These are phyloP conservation scores for Crithidia acanthocephali DNA, from an alignment of 208 protist genomes.

Conservation along the genomic window DNA sequence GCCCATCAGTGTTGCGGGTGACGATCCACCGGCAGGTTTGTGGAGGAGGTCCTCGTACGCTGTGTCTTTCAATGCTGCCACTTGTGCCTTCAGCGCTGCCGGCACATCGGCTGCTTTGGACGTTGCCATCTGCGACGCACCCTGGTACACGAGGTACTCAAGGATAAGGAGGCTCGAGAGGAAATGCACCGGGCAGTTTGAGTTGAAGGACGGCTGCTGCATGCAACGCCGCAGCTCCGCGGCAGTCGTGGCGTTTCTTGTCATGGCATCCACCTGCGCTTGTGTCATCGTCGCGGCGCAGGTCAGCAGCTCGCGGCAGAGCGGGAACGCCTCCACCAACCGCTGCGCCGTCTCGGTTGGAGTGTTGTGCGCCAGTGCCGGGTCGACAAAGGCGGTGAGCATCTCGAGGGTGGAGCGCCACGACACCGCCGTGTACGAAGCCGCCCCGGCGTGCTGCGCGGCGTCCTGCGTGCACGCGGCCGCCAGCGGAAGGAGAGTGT, in stretches of 20 bases:
- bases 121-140: slow-evolving; percentile 26
- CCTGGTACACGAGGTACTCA: slow-evolving; percentile 72
- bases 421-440: slow-evolving; percentile 53
- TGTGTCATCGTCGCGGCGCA: slow-evolving; percentile 18
- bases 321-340: slow-evolving; percentile 37
- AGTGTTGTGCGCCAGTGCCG: slow-evolving; percentile 31
- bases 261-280: slow-evolving; percentile 4
- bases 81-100: background rate
- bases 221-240: slow-evolving; percentile 19
- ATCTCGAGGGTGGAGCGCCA: slow-evolving; percentile 70
- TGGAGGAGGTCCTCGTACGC: slow-evolving; percentile 50
- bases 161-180: slow-evolving; percentile 68
- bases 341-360: slow-evolving; percentile 36
- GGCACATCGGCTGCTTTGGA: background rate
- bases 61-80: slow-evolving; percentile 24
- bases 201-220: slow-evolving; percentile 40
- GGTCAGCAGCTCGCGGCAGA: slow-evolving; percentile 30
- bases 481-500: slow-evolving; percentile 52
- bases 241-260: background rate
- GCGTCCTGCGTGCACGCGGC: slow-evolving; percentile 26
- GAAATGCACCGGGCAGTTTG: slow-evolving; percentile 61
- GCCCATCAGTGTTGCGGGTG: slow-evolving; percentile 35
- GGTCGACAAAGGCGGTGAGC: slow-evolving; percentile 54
- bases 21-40: too few relatives aligned
- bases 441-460: background rate